phyloP scores from a whole-genome alignment of 2,329 filamentous ascomycete genomes.

The Pseudopithomyces maydicus region DNA sequence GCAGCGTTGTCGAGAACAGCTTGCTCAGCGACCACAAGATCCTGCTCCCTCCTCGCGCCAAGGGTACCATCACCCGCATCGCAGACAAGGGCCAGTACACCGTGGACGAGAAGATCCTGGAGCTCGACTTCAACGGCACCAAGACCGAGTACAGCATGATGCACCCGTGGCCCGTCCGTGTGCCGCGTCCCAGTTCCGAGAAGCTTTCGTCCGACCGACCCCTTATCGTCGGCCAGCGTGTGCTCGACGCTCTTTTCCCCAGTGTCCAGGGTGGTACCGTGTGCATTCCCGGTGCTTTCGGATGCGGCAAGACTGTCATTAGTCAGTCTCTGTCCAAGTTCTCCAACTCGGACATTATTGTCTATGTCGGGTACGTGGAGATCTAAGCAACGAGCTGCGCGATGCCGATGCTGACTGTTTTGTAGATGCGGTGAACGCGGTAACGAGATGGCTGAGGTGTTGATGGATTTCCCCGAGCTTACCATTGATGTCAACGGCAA shows the following conservation, averaged over 20 bases:
- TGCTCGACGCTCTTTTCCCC: slow-evolving; percentile 94
- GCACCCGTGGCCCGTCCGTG: slow-evolving; percentile 98
- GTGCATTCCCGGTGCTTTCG: slow-evolving; percentile 97
- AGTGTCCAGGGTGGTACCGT: slow-evolving; percentile 97
- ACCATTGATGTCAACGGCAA: slow-evolving; percentile 92
- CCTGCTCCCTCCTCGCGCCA: slow-evolving; percentile 84
- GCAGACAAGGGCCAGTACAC: slow-evolving; percentile 90
- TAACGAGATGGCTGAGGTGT: slow-evolving; percentile 99
- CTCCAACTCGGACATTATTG: slow-evolving; percentile 98
- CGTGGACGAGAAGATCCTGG: slow-evolving; percentile 89
- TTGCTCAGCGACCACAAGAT: slow-evolving; percentile 94
- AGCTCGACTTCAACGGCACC: slow-evolving; percentile 96
- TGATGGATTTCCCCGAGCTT: slow-evolving; percentile 99
- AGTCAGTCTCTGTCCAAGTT: slow-evolving; percentile 99
- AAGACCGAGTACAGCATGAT: slow-evolving; percentile 97
- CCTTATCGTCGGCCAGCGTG: slow-evolving; percentile 95
- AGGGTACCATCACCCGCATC: slow-evolving; percentile 91
- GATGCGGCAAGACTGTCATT: slow-evolving; percentile 99
- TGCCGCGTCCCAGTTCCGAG: slow-evolving; percentile 88
- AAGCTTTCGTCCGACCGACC: slow-evolving; percentile 87
- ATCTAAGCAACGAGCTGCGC: neutral
- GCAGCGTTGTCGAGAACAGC: slow-evolving; percentile 93
- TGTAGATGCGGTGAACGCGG: slow-evolving; percentile 66
- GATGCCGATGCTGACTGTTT: neutral
- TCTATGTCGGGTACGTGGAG: slow-evolving; percentile 77